These are phyloP conservation scores for Quercus bicolor DNA, from an alignment of 306 rosid species.

Conservation along the genomic window DNA sequence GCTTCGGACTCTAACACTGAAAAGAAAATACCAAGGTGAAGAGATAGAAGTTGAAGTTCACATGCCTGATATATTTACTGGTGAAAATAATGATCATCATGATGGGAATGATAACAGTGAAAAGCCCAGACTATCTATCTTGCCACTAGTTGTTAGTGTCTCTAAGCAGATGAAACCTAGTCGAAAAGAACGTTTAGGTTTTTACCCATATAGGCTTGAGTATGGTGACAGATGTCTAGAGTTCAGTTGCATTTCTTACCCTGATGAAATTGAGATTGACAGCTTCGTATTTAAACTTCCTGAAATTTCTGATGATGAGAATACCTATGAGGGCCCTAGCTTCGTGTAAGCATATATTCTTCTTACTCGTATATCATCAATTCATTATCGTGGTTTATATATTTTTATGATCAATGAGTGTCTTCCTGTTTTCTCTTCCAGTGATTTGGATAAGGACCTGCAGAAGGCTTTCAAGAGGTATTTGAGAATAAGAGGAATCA, in stretches of 20 bases:
- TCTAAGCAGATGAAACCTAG: conserved; percentile 37
- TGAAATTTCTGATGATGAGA: conserved; percentile 55
- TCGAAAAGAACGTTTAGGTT: too few species aligned
- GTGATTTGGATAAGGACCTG: conserved; percentile 83
- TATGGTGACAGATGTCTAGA: conserved; percentile 43
- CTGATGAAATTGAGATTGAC: conserved; percentile 73
- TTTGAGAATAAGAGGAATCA: conserved; percentile 89
- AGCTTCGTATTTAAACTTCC: conserved; percentile 68
- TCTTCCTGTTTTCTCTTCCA: conserved; percentile 17
- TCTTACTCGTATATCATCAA: neutral
- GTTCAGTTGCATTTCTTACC: conserved; percentile 67
- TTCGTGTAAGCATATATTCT: conserved; percentile 50
- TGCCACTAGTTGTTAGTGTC: conserved; percentile 70
- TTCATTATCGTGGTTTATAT: neutral
- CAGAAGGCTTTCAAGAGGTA: conserved; percentile 79
- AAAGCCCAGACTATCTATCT: conserved; percentile 48
- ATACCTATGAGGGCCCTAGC: conserved; percentile 87
- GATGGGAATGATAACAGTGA: conserved; percentile 36
- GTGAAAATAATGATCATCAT: conserved; percentile 34
- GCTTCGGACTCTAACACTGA: conserved; percentile 55
- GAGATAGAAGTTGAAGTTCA: conserved; percentile 75
- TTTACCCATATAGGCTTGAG: too few species aligned
- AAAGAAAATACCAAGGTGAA: conserved; percentile 71
- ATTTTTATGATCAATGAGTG: neutral
- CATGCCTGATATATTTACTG: conserved; percentile 86